Conservation (phyloP, 768 basidiomycete species). For the Phaffia australis region DNA sequence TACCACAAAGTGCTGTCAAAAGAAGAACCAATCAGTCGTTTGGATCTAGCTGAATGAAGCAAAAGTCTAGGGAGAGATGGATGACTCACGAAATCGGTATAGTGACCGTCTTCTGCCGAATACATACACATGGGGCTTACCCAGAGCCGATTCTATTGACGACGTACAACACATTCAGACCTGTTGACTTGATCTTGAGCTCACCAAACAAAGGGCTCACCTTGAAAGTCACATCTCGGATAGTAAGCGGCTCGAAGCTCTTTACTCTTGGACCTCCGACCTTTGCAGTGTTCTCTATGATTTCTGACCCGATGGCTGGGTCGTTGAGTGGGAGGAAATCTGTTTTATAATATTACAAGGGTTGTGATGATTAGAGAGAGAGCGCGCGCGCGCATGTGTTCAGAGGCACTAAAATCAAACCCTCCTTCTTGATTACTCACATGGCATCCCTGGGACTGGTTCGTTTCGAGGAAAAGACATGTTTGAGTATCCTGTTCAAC, state of each 20-base stretch:
- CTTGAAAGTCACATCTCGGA: slow-evolving; percentile 56
- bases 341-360: background rate
- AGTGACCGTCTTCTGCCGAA: slow-evolving; percentile 59
- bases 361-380: too few relatives aligned
- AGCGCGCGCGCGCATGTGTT: too few relatives aligned
- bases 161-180: background rate
- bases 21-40: too few relatives aligned
- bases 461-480: too few relatives aligned
- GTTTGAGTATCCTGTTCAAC: too few relatives aligned
- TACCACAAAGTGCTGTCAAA: too few relatives aligned
- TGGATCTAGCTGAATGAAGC: too few relatives aligned
- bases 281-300: slow-evolving; percentile 29
- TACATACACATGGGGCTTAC: slow-evolving; percentile 71
- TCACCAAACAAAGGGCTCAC: slow-evolving; percentile 57
- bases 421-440: too few relatives aligned
- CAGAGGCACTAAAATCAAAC: too few relatives aligned
- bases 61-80: too few relatives aligned
- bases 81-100: slow-evolving; percentile 51
- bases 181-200: background rate
- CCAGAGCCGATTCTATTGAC: slow-evolving; percentile 35
- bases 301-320: slow-evolving; percentile 47
- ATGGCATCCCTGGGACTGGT: too few relatives aligned
- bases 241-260: slow-evolving; percentile 56
- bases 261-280: slow-evolving; percentile 45
- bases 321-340: slow-evolving; percentile 54